A percentile compares a stretch with the other conserved stretches of the same genome.
phyloP scores from a whole-genome alignment of 768 basidiomycete genomes.

The Lentinus brumalis region DNA sequence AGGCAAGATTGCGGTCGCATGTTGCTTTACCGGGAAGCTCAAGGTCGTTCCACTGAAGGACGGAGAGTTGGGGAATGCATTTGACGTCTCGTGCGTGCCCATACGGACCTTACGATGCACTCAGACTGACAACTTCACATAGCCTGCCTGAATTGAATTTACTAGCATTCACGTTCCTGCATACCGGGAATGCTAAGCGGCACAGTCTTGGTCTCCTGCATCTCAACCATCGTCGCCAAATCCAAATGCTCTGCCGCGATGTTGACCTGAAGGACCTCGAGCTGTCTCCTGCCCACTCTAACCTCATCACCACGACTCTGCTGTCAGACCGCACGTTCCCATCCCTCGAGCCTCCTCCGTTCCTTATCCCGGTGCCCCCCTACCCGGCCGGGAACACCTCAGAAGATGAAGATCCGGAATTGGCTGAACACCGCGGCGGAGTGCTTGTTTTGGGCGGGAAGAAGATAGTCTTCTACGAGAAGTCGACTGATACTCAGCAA shows the following conservation, averaged over 20 bases:
- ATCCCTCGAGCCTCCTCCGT: conserved; percentile 27
- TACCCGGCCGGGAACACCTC: conserved; percentile 38
- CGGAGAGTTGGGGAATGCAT: conserved; percentile 56
- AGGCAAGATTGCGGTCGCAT: conserved; percentile 60
- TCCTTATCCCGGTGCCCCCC: conserved; percentile 35
- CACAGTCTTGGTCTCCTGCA: conserved; percentile 68
- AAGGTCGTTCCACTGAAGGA: conserved; percentile 61
- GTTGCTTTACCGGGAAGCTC: conserved; percentile 70
- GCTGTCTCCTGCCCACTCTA: conserved; percentile 41
- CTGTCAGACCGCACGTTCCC: conserved; percentile 52
- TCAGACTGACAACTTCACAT: conserved; percentile 38
- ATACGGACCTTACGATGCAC: conserved; percentile 6
- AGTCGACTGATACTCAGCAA: conserved; percentile 48
- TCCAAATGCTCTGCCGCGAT: conserved; percentile 67
- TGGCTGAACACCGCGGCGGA: conserved; percentile 52
- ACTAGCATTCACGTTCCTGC: conserved; percentile 65
- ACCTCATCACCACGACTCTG: conserved; percentile 47
- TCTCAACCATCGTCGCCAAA: conserved; percentile 58
- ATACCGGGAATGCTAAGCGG: conserved; percentile 37
- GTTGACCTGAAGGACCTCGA: conserved; percentile 51
- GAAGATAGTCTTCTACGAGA: conserved; percentile 63
- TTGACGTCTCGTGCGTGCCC: conserved; percentile 61
- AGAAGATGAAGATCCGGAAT: conserved; percentile 32
- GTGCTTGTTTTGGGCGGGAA: conserved; percentile 70
- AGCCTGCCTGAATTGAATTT: conserved; percentile 72